A percentile compares a stretch with the other conserved stretches of the same genome.
Evolutionary conservation across 805 yeast genomes (phyloP).

Genomic region (Candida ascalaphidarum): DNA sequence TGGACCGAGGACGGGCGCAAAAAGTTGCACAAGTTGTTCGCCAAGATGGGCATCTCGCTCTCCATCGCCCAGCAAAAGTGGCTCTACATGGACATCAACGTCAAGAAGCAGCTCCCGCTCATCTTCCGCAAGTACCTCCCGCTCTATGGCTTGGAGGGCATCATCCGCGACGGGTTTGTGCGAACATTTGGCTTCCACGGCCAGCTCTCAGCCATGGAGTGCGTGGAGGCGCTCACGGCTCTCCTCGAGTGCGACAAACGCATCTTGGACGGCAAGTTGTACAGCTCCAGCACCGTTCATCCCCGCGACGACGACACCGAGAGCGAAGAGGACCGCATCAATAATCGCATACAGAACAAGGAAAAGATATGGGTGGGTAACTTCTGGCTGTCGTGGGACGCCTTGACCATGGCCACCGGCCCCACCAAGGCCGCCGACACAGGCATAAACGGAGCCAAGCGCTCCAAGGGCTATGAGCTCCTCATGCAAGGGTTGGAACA

Average conservation of each 20-base stretch:
- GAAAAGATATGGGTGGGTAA: conserved; percentile 69
- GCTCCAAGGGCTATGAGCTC: conserved; percentile 39
- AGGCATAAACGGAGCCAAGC: conserved; percentile 9
- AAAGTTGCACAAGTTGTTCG: conserved; percentile 82
- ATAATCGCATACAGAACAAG: conserved; percentile 25
- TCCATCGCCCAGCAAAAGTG: conserved; percentile 86
- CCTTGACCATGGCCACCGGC: conserved; percentile 26
- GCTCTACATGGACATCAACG: conserved; percentile 77
- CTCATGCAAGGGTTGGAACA: conserved; percentile 65
- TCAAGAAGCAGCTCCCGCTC: conserved; percentile 64
- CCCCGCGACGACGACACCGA: conserved; percentile 12
- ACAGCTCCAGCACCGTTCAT: conserved; percentile 9
- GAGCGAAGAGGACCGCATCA: conserved; percentile 15
- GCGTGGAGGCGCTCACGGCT: conserved; percentile 83
- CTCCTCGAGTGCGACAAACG: conserved; percentile 58
- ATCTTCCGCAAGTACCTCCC: conserved; percentile 66
- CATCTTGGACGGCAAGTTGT: conserved; percentile 6
- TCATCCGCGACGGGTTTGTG: conserved; percentile 79
- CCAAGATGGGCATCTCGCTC: conserved; percentile 90
- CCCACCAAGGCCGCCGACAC: conserved; percentile 6
- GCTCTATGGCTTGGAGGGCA: conserved; percentile 72
- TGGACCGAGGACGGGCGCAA: conserved; percentile 93
- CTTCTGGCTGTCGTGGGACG: conserved; percentile 56
- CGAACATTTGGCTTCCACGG: conserved; percentile 86
- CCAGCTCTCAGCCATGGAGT: conserved; percentile 83